Evolutionary conservation across 2,329 filamentous ascomycete species (phyloP).

Genomic region (Thyridium curvatum): DNA sequence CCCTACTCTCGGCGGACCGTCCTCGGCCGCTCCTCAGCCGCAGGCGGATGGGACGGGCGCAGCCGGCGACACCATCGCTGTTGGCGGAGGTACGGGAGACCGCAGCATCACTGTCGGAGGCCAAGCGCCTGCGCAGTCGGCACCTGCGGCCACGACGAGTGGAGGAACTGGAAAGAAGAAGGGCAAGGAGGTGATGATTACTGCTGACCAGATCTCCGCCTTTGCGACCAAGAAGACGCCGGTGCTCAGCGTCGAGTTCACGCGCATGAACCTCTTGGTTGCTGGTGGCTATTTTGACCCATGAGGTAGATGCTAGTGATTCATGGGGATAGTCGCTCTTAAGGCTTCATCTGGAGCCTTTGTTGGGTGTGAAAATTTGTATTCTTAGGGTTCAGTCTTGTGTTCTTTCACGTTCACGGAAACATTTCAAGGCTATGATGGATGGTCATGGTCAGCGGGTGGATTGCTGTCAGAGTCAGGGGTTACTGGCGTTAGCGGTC

Average conservation of each 20-base stretch:
- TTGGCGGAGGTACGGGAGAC: slow-evolving; percentile 27
- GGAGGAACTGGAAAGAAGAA: slow-evolving; percentile 57
- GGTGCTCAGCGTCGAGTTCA: slow-evolving; percentile 89
- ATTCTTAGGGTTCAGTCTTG: too few species aligned
- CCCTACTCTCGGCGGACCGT: slow-evolving; percentile 22
- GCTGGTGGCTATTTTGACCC: slow-evolving; percentile 69
- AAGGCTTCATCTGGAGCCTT: too few species aligned
- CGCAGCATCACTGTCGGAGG: slow-evolving; percentile 31
- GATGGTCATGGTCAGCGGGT: too few species aligned
- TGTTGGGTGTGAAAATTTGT: not conserved
- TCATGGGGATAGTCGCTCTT: too few species aligned
- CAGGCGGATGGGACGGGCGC: slow-evolving; percentile 22
- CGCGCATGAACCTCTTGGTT: slow-evolving; percentile 88
- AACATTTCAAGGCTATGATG: too few species aligned
- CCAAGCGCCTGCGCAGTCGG: slow-evolving; percentile 38
- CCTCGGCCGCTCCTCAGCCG: not conserved
- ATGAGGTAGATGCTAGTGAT: slow-evolving; percentile 21
- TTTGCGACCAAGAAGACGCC: slow-evolving; percentile 96
- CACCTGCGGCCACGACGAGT: slow-evolving; percentile 16
- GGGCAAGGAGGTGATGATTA: slow-evolving; percentile 83
- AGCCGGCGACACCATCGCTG: slow-evolving; percentile 30
- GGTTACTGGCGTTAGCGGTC: too few species aligned
- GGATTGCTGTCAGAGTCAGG: too few species aligned
- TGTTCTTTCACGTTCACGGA: too few species aligned
- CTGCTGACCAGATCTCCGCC: slow-evolving; percentile 86